phyloP scores from a whole-genome alignment of 768 basidiomycete genomes.

The Amanita muscaria region DNA sequence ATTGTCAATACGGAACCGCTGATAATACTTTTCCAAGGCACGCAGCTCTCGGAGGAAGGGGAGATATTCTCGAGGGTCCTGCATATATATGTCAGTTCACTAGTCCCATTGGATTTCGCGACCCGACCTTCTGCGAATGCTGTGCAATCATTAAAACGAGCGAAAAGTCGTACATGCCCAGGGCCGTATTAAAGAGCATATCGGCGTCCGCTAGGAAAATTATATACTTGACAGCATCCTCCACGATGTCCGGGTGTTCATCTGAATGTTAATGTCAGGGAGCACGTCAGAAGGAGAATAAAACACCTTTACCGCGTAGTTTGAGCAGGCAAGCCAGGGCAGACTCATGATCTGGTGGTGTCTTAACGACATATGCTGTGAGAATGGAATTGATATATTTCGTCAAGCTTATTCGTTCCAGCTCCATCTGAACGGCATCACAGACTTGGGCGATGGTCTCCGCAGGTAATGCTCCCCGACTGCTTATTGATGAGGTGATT shows the following conservation, averaged over 20 bases:
- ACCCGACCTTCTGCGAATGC: conserved; percentile 83
- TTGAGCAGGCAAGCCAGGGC: conserved; percentile 67
- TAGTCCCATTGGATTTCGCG: not conserved
- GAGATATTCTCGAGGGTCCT: conserved; percentile 98
- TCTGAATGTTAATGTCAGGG: conserved; percentile 22
- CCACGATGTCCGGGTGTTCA: conserved; percentile 65
- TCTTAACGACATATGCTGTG: conserved; percentile 88
- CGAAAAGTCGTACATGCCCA: conserved; percentile 99
- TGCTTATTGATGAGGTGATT: conserved; percentile 17
- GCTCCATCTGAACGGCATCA: conserved; percentile 61
- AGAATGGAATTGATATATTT: conserved; percentile 87
- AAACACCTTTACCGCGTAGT: conserved; percentile 53
- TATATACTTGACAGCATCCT: conserved; percentile 97
- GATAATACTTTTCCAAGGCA: conserved; percentile 70
- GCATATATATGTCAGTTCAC: conserved; percentile 10
- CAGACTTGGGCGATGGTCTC: conserved; percentile 63
- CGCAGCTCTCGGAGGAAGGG: conserved; percentile 92
- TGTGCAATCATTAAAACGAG: conserved; percentile 94
- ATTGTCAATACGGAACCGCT: conserved; percentile 88
- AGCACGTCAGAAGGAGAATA: not conserved
- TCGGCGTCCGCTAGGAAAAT: conserved; percentile 96
- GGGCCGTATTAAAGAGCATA: conserved; percentile 82
- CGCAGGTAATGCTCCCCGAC: conserved; percentile 50
- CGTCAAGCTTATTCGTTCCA: conserved; percentile 64
- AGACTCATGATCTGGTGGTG: conserved; percentile 84